Conservation (phyloP, 176 grass and related monocot species). For the Paspalum vaginatum region DNA sequence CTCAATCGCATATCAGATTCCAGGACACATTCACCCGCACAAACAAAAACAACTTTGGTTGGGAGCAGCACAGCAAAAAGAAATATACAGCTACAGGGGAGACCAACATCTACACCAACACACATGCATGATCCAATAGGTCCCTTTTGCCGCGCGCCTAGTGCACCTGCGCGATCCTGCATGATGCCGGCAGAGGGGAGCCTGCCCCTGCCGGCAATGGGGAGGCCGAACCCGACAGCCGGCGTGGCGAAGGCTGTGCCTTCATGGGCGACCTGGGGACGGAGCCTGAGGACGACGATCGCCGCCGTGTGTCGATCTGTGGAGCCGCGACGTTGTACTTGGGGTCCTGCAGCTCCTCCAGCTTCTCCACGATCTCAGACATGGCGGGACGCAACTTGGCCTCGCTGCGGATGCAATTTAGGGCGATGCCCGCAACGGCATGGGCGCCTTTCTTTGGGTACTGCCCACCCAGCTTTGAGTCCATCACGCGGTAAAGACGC, state of each 20-base stretch:
- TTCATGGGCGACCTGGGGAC: constrained; percentile 51
- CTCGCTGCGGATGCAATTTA: constrained; percentile 54
- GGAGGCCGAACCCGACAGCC: constrained; percentile 31
- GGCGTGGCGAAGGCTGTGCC: constrained; percentile 36
- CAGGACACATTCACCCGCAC: constrained; percentile 5
- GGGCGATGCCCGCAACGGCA: constrained; percentile 45
- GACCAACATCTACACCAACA: constrained; percentile 36
- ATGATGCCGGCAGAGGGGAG: constrained; percentile 27
- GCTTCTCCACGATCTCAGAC: constrained; percentile 52
- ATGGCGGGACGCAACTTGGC: constrained; percentile 65
- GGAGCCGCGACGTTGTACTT: constrained; percentile 25
- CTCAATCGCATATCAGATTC: not conserved
- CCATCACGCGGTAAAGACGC: constrained; percentile 64
- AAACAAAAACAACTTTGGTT: constrained; percentile 24
- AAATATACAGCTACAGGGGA: constrained; percentile 33
- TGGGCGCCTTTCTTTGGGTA: constrained; percentile 71
- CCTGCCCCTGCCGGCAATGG: constrained; percentile 14
- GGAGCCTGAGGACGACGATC: constrained; percentile 5
- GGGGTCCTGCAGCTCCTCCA: constrained; percentile 65
- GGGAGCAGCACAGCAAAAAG: constrained; percentile 14
- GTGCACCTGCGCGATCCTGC: constrained; percentile 43
- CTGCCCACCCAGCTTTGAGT: constrained; percentile 61
- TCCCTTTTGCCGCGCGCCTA: constrained; percentile 13
- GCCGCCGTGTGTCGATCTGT: constrained; percentile 24
- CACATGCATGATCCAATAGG: not conserved